These are phyloP conservation scores for Skeletonema menzelii DNA, from an alignment of 108 stramenopile genomes.

Conservation along the genomic window DNA sequence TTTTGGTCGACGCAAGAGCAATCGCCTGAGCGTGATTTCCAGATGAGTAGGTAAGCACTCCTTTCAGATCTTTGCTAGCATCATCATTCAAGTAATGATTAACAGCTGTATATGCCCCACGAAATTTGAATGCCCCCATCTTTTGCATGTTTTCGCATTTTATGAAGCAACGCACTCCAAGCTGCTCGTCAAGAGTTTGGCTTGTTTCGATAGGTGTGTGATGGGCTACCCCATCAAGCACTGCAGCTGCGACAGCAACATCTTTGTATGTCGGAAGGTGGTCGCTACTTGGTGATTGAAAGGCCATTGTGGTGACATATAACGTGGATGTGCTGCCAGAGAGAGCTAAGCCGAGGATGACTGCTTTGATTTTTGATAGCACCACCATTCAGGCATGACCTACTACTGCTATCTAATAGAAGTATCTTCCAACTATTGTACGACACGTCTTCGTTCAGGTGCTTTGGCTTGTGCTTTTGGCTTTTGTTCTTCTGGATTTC, in stretches of 20 bases:
- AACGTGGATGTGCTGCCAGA: too few relatives aligned
- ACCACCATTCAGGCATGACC: too few relatives aligned
- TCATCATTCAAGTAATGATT: conserved; percentile 21
- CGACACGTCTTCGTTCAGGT: too few relatives aligned
- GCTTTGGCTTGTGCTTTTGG: too few relatives aligned
- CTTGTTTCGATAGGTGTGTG: conserved; percentile 42
- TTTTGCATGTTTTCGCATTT: conserved; percentile 48
- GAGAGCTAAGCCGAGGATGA: too few relatives aligned
- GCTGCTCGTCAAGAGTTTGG: conserved; percentile 30
- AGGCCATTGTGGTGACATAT: too few relatives aligned
- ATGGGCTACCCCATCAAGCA: conserved; percentile 22
- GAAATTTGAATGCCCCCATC: conserved; percentile 53
- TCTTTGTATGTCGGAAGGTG: conserved; percentile 44
- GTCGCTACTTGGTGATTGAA: too few relatives aligned
- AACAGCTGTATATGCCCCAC: conserved; percentile 37
- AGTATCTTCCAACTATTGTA: too few relatives aligned
- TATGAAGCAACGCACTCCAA: conserved; percentile 25
- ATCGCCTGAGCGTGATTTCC: conserved; percentile 52
- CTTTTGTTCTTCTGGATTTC: too few relatives aligned
- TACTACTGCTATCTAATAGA: too few relatives aligned
- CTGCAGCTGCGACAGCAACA: conserved; percentile 24
- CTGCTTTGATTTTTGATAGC: too few relatives aligned
- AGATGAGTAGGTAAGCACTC: conserved; percentile 46
- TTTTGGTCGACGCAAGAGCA: conserved; percentile 29
- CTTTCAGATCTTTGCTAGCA: conserved; percentile 4